Evolutionary conservation across 306 rosid genomes (phyloP).

Genomic region (Casuarina glauca): DNA sequence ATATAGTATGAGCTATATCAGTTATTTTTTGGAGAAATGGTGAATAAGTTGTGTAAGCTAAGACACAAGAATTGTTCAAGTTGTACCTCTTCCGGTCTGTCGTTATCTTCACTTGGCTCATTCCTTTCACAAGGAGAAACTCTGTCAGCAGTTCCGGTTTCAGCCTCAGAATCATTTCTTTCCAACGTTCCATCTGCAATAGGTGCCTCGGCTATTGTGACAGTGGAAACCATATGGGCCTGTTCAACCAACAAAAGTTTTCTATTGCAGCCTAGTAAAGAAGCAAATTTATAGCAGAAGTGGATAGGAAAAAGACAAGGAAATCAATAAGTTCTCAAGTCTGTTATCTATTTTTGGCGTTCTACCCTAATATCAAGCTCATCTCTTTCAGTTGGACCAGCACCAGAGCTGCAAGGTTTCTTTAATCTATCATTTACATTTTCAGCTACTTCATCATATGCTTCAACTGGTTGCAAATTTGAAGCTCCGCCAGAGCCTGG

Average conservation of each 20-base stretch:
- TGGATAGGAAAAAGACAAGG: neutral
- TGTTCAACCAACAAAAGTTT: slow-evolving; percentile 38
- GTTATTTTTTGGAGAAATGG: slow-evolving; percentile 1
- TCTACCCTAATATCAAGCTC: slow-evolving; percentile 36
- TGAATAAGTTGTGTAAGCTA: slow-evolving; percentile 16
- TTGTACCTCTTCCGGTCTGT: slow-evolving; percentile 36
- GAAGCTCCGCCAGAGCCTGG: slow-evolving; percentile 28
- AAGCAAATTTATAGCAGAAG: neutral
- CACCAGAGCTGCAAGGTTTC: slow-evolving; percentile 22
- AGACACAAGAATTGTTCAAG: slow-evolving; percentile 14
- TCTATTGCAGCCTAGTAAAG: slow-evolving; percentile 3
- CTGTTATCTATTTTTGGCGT: neutral
- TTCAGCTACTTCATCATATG: slow-evolving; percentile 33
- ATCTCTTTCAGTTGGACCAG: slow-evolving; percentile 28
- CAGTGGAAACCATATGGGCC: slow-evolving; percentile 41
- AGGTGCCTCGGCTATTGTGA: slow-evolving; percentile 28
- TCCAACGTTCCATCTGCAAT: slow-evolving; percentile 39
- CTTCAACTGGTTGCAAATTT: slow-evolving; percentile 35
- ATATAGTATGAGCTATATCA: slow-evolving; percentile 5
- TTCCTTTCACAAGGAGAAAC: slow-evolving; percentile 19
- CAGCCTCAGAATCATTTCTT: slow-evolving; percentile 34
- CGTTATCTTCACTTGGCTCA: slow-evolving; percentile 30
- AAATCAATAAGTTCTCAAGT: neutral
- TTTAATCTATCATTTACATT: slow-evolving; percentile 38
- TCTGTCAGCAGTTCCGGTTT: slow-evolving; percentile 25